Conservation (phyloP, 768 basidiomycete species). For the Hygrocybe coccinea region DNA sequence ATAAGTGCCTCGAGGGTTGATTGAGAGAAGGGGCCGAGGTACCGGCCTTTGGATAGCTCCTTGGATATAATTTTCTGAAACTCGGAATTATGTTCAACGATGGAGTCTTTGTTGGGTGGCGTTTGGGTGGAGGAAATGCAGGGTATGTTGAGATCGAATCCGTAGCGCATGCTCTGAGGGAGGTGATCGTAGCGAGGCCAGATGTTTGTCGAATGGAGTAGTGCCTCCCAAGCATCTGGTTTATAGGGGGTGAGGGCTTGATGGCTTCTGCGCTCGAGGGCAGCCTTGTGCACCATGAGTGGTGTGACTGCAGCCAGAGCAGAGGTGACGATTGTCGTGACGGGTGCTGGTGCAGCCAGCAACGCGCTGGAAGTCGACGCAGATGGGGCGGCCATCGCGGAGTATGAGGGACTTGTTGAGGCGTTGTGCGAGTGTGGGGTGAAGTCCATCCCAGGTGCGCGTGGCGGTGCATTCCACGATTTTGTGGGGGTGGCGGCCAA, state of each 20-base stretch:
- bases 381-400: too few species aligned
- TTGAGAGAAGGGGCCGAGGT: conserved; percentile 12
- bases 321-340: too few species aligned
- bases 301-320: conserved; percentile 32
- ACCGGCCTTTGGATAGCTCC: conserved; percentile 4
- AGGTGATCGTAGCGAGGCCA: conserved; percentile 24
- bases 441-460: conserved; percentile 18
- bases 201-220: conserved; percentile 18
- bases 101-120: conserved; percentile 32
- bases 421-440: neutral
- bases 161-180: conserved; percentile 17
- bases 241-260: conserved; percentile 29
- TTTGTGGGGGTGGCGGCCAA: too few species aligned
- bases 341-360: too few species aligned
- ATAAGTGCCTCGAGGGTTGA: conserved; percentile 3
- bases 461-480: conserved; percentile 14
- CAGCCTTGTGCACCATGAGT: conserved; percentile 39
- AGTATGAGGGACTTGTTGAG: conserved; percentile 18
- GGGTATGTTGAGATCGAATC: conserved; percentile 34
- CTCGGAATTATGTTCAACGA: conserved; percentile 1
- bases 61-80: neutral
- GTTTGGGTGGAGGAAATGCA: conserved; percentile 21
- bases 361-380: too few species aligned
- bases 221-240: conserved; percentile 25
- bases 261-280: conserved; percentile 28